Percentiles rank a stretch among this genome's conserved stretches.
Evolutionary conservation across 345 rosid genomes (phyloP).

Genomic region (thale cress (Arabidopsis thaliana)): DNA sequence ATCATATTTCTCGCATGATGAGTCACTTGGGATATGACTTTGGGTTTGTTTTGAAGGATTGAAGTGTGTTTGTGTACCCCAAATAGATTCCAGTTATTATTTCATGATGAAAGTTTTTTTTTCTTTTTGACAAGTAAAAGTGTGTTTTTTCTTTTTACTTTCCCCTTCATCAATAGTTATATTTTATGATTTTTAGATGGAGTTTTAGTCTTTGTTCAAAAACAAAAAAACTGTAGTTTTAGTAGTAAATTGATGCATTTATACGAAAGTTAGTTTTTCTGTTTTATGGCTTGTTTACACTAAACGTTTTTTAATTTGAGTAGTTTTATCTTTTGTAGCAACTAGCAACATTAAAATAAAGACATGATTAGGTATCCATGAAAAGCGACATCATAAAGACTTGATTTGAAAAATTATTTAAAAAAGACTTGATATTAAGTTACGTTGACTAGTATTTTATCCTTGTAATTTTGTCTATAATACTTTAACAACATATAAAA

Average conservation of each 20-base stretch:
- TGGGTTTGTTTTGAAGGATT: not conserved
- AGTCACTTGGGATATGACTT: not conserved
- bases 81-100: not conserved
- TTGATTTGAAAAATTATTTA: not conserved
- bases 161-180: not conserved
- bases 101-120: not conserved
- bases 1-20: not conserved
- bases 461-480: not conserved
- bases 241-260: slow-evolving; percentile 4
- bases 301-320: not conserved
- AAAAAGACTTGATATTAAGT: not conserved
- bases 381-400: not conserved
- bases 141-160: not conserved
- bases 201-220: too few relatives aligned
- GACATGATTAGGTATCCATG: not conserved
- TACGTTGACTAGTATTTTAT: not conserved
- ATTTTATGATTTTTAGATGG: not conserved
- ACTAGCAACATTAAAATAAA: not conserved
- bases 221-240: not conserved
- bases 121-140: not conserved
- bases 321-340: not conserved
- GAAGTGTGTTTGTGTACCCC: not conserved
- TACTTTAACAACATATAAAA: not conserved
- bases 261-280: not conserved
- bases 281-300: not conserved